Percentiles rank a stretch among this genome's conserved stretches.
These are phyloP conservation scores for Biscogniauxia sp. DNA, from an alignment of 2,329 filamentous ascomycete species.

Conservation along the genomic window DNA sequence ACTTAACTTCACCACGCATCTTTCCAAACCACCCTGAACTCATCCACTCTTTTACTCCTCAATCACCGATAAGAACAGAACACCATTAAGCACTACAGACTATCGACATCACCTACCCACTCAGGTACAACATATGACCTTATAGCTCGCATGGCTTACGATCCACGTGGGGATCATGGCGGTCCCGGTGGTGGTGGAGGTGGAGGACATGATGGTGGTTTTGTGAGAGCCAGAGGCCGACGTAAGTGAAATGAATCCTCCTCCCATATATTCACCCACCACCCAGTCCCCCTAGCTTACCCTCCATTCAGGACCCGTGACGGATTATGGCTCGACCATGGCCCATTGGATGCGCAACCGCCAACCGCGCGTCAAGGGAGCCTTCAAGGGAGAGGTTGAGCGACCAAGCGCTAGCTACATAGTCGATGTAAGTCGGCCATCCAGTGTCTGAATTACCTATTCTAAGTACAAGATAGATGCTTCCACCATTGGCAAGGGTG, in stretches of 20 bases:
- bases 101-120: neutral
- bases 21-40: neutral
- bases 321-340: constrained; percentile 87
- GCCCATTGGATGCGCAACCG: constrained; percentile 89
- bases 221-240: constrained; percentile 49
- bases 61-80: neutral
- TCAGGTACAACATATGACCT: constrained; percentile 11
- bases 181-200: constrained; percentile 34
- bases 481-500: constrained; percentile 75
- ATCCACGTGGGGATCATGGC: constrained; percentile 51
- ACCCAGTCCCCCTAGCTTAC: constrained; percentile 11
- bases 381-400: constrained; percentile 72
- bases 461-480: constrained; percentile 58
- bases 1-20: neutral
- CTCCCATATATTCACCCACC: neutral
- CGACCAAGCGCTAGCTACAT: constrained; percentile 87
- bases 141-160: constrained; percentile 47
- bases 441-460: neutral
- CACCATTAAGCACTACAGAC: neutral
- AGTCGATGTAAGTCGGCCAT: constrained; percentile 66
- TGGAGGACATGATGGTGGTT: constrained; percentile 39
- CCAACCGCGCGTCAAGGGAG: constrained; percentile 70
- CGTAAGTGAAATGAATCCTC: constrained; percentile 40
- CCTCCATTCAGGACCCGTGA: constrained; percentile 68
- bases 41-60: neutral